Conservation (phyloP, 495 filamentous ascomycete genomes). For the Talaromyces stipitatus region DNA sequence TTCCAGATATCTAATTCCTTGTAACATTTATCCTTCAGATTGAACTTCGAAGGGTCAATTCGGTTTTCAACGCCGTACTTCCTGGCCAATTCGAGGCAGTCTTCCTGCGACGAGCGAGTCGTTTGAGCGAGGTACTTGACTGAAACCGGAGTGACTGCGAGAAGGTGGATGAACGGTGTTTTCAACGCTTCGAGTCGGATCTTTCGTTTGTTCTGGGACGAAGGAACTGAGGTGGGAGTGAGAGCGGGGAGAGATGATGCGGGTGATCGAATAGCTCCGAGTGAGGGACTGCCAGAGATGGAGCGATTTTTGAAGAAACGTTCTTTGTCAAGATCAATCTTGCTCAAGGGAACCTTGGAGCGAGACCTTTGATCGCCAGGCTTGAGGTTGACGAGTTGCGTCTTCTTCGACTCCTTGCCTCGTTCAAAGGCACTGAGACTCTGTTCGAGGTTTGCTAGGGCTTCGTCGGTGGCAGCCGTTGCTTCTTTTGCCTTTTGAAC, state of each 20-base stretch:
- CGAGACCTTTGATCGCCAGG: conserved; percentile 21
- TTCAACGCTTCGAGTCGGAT: conserved; percentile 45
- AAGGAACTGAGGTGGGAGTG: conserved; percentile 40
- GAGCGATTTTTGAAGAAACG: conserved; percentile 47
- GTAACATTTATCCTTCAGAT: conserved; percentile 61
- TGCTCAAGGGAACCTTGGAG: conserved; percentile 24
- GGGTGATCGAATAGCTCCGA: conserved; percentile 42
- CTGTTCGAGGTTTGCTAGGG: conserved; percentile 50
- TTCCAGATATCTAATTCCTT: conserved; percentile 79
- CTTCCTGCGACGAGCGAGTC: conserved; percentile 46
- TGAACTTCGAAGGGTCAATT: conserved; percentile 55
- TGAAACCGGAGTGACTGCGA: conserved; percentile 55
- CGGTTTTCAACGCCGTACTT: conserved; percentile 52
- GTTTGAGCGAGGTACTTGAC: conserved; percentile 49
- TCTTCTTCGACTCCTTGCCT: conserved; percentile 48
- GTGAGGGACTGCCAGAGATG: conserved; percentile 54
- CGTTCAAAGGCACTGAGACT: conserved; percentile 39
- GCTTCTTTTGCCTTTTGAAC: conserved; percentile 48
- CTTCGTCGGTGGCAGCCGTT: conserved; percentile 43
- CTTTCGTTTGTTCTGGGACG: conserved; percentile 44
- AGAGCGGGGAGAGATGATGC: conserved; percentile 24
- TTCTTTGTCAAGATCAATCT: conserved; percentile 38
- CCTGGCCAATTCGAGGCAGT: conserved; percentile 48
- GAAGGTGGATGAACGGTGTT: conserved; percentile 61
- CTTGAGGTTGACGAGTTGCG: conserved; percentile 31